Base-by-base conservation (phyloP, 345 rosid genomes). In the Limnanthes douglasii region DNA sequence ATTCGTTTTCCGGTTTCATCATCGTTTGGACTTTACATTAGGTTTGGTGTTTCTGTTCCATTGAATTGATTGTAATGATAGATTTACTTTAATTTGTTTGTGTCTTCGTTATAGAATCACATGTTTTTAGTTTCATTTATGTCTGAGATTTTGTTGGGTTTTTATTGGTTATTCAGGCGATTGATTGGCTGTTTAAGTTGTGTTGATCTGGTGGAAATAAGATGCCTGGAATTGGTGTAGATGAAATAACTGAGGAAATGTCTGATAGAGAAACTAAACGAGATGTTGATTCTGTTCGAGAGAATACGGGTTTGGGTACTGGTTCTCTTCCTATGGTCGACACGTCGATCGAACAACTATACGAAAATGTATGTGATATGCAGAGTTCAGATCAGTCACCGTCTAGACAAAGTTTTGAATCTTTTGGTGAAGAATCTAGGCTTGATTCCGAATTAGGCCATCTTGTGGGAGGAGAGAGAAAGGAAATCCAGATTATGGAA, bases 361-460 rank as follows among this genome's bases (percentile, higher is more conserved):
- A 68, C 50, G 81, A 75, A 38, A 88, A 88, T 48, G 81, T 75
- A 7, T 76, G 75, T 34, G 93, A 83, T 37, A 65, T 83, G 81
- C 84, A 79, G 68, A 75, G 97, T 48, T 79, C 95, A 24, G 78
- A 74, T 21, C 83, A 58, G 10, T 79, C 96, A 21, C 83, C 78
- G 8, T 79, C 93, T 1, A 65, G 93, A 64, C 74, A 60, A 11
- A 76, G 90, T 59, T 74, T 61, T 64, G 86, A 72, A 20, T 73
- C 83, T 0, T 68, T 65, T 50, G 95, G 76, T 3, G 86, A 73
- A 37, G 97, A 88, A 62, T 88, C 93, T 0, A 79, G 92, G 62
- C 79, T 88, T 23, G 93, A 83, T 49, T 76, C 72, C 2, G 93
- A 88, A 58, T 46, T 88, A 52, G 54, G 54, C 53, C 78, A 83